These are phyloP conservation scores for Lasiosphaeria ovina DNA, from an alignment of 495 filamentous ascomycete genomes.

Conservation along the genomic window DNA sequence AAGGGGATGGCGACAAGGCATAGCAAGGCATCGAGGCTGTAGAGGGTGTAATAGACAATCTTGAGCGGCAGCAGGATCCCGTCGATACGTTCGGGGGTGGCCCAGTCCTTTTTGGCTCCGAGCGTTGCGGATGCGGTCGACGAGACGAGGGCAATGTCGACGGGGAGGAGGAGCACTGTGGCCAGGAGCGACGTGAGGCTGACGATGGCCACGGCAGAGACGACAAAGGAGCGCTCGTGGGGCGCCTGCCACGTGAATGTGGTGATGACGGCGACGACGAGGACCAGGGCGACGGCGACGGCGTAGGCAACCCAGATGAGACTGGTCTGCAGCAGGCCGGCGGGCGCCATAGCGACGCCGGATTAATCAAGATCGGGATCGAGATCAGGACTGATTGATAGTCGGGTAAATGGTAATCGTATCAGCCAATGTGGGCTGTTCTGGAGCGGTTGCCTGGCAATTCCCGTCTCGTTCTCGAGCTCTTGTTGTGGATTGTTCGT, in stretches of 20 bases:
- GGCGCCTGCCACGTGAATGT: conserved; percentile 85
- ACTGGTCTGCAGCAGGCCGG: conserved; percentile 69
- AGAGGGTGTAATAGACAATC: conserved; percentile 88
- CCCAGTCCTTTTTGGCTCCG: conserved; percentile 92
- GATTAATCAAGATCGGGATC: conserved; percentile 10
- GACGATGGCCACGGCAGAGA: conserved; percentile 79
- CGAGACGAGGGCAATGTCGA: conserved; percentile 92
- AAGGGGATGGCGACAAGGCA: conserved; percentile 92
- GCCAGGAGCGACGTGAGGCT: conserved; percentile 84
- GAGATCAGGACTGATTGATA: background rate
- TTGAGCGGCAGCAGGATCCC: conserved; percentile 75
- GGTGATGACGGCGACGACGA: conserved; percentile 73
- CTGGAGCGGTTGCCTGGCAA: too few species aligned
- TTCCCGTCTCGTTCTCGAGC: too few species aligned
- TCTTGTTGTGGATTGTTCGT: too few species aligned
- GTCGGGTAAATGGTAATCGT: too few species aligned
- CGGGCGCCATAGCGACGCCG: conserved; percentile 49
- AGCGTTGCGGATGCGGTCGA: conserved; percentile 73
- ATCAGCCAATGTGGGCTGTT: too few species aligned
- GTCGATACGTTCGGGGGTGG: conserved; percentile 72
- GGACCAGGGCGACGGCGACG: conserved; percentile 67
- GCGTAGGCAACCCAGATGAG: conserved; percentile 93
- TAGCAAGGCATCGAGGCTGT: conserved; percentile 86
- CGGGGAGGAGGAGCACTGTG: conserved; percentile 86
- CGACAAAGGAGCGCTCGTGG: conserved; percentile 74